These are phyloP conservation scores for Aspergillus neoniger DNA, from an alignment of 2,329 filamentous ascomycete species.

Conservation along the genomic window DNA sequence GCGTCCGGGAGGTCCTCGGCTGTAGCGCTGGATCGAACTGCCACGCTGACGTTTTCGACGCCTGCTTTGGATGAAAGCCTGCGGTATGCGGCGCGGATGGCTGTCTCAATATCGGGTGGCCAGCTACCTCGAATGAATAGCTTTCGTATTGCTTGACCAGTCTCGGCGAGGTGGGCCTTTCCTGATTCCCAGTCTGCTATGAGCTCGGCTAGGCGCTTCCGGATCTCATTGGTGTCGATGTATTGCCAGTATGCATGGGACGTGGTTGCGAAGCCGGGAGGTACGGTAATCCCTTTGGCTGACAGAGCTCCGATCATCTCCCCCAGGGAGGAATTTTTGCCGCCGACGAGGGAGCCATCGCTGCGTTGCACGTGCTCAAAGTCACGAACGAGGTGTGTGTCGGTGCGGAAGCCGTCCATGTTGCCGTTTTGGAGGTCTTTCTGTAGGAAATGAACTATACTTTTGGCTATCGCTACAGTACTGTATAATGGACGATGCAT, in stretches of 20 bases:
- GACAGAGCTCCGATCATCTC: constrained; percentile 40
- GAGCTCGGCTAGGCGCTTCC: constrained; percentile 30
- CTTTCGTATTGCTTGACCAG: constrained; percentile 25
- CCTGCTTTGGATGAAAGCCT: constrained; percentile 27
- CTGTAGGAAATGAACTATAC: neutral
- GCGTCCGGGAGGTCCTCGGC: constrained; percentile 45
- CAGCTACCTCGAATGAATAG: constrained; percentile 37
- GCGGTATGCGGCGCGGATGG: constrained; percentile 34
- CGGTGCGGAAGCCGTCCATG: neutral
- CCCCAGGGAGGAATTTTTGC: constrained; percentile 44
- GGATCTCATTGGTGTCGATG: constrained; percentile 36
- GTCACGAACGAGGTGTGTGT: constrained; percentile 17
- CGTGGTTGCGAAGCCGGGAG: constrained; percentile 42
- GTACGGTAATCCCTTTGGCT: constrained; percentile 34
- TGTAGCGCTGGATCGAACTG: constrained; percentile 44
- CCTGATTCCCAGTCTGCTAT: constrained; percentile 34
- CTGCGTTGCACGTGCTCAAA: constrained; percentile 22
- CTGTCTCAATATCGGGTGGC: constrained; percentile 31
- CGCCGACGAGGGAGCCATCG: constrained; percentile 38
- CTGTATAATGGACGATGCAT: neutral
- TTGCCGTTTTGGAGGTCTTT: neutral
- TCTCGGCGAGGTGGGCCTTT: constrained; percentile 32
- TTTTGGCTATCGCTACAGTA: neutral
- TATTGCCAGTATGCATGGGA: constrained; percentile 39
- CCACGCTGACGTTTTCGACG: constrained; percentile 33